Conservation (phyloP, 2,329 filamentous ascomycete genomes). For the Phyllosticta paracitricarpa region DNA sequence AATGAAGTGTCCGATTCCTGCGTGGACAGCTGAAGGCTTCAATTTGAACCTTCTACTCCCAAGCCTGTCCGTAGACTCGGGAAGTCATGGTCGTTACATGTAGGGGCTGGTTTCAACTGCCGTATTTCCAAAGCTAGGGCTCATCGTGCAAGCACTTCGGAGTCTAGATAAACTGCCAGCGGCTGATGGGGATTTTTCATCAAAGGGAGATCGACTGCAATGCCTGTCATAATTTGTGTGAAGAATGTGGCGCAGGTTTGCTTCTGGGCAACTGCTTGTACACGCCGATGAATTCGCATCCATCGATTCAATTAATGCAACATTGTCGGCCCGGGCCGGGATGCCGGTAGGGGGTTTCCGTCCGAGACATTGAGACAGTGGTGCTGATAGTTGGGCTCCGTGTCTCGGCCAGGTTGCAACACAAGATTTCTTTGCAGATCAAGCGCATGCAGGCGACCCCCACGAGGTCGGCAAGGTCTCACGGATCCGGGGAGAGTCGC, state of each 20-base stretch:
- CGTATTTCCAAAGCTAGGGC: no score
- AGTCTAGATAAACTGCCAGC: neutral
- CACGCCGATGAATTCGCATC: neutral
- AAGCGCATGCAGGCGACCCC: neutral
- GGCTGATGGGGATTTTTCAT: neutral
- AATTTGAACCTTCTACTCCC: neutral
- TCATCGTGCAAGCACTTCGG: no score
- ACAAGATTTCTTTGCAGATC: neutral
- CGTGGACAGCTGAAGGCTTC: neutral
- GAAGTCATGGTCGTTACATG: no score
- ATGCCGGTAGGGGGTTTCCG: neutral
- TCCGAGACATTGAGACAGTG: neutral
- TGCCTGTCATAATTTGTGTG: neutral
- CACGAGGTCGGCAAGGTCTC: neutral
- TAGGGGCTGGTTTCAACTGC: no score
- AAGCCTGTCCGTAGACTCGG: no score
- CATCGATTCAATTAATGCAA: neutral
- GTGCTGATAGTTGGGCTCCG: neutral
- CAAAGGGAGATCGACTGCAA: neutral
- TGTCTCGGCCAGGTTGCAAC: neutral
- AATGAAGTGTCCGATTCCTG: neutral
- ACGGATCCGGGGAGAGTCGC: neutral
- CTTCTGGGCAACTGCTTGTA: neutral
- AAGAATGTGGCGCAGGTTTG: neutral
- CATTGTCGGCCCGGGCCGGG: neutral